Evolutionary conservation across 345 rosid species (phyloP).

Genomic region (Gossypium sturtianum): DNA sequence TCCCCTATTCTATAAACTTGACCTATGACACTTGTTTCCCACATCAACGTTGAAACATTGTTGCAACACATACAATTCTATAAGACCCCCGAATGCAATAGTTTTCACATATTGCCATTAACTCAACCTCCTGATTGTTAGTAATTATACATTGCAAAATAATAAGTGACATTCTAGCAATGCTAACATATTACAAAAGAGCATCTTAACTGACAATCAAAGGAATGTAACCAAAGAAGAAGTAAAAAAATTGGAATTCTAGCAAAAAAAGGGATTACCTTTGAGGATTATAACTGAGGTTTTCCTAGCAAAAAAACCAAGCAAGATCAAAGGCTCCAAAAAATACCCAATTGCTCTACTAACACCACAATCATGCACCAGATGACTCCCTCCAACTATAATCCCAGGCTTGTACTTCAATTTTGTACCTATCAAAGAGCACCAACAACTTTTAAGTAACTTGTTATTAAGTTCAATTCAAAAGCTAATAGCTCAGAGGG

Average conservation of each 20-base stretch:
- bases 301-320: slow-evolving; percentile 70
- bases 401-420: slow-evolving; percentile 69
- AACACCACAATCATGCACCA: slow-evolving; percentile 64
- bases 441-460: background rate
- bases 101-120: background rate
- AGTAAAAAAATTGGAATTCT: background rate
- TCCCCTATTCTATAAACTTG: background rate
- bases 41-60: background rate
- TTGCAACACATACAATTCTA: background rate
- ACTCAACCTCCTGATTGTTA: background rate
- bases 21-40: background rate
- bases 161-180: background rate
- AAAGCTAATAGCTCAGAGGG: background rate
- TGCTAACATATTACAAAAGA: background rate
- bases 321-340: slow-evolving; percentile 73
- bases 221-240: background rate
- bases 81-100: background rate
- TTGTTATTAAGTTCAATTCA: background rate
- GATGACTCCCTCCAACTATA: slow-evolving; percentile 70
- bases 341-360: slow-evolving; percentile 80
- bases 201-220: background rate
- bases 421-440: slow-evolving; percentile 4
- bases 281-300: slow-evolving; percentile 55
- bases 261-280: slow-evolving; percentile 35
- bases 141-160: background rate